Conservation (phyloP, 2,329 filamentous ascomycete species). For the Pseudocercospora cruenta region DNA sequence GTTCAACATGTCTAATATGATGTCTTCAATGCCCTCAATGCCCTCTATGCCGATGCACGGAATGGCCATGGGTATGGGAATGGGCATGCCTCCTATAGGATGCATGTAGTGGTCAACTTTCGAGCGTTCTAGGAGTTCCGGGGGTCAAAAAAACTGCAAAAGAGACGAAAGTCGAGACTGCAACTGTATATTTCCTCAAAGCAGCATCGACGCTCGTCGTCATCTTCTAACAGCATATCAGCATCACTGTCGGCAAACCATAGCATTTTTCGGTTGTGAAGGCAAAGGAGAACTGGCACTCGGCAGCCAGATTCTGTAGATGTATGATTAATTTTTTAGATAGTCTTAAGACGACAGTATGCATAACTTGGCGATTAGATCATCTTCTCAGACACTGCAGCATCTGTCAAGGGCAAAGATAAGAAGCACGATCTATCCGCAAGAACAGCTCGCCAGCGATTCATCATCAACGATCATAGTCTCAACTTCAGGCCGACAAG, state of each 20-base stretch:
- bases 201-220: neutral
- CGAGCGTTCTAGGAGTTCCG: neutral
- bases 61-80: neutral
- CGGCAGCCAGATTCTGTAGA: neutral
- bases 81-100: neutral
- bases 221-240: neutral
- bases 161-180: neutral
- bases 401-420: neutral
- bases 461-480: no score
- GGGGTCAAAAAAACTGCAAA: neutral
- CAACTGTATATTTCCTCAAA: neutral
- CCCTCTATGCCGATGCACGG: neutral
- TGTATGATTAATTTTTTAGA: neutral
- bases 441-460: no score
- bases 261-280: neutral
- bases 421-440: no score
- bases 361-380: neutral
- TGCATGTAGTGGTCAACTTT: neutral
- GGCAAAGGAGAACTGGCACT: neutral
- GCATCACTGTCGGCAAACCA: neutral
- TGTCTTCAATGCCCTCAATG: neutral
- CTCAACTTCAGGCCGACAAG: no score
- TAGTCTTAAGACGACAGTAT: slow-evolving; percentile 3
- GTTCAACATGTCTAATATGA: neutral
- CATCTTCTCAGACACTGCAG: neutral